Base-by-base conservation (phyloP, 768 basidiomycete species). In the Fibroporia radiculosa region DNA sequence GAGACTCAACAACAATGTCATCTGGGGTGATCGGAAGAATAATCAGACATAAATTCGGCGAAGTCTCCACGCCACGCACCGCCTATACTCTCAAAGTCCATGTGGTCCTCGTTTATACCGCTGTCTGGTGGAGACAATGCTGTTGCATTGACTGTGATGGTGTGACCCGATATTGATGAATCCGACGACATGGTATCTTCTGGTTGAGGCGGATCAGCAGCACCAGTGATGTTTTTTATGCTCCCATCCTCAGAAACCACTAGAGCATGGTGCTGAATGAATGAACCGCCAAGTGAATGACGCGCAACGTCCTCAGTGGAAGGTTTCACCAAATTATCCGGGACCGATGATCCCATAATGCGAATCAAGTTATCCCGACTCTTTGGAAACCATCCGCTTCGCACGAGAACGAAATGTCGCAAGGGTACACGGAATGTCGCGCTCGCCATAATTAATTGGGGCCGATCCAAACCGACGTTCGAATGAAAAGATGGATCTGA, bases 371-470 rank as follows among this genome's bases (percentile, higher is more conserved):
- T 43, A 22, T 29, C 50, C 14, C 25, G 26, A n/a, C 35, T 53
- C 19, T 46, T 42, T n/a, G 44, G 45, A 52, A 84, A 56, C 81
- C 81, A 86, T 10, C 74, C 74, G 51, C 73, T 82, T 43, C 76
- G 69, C 39, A 64, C 64, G 47, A 73, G 74, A 27, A 85, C 62
- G 49, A 73, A 75, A 39, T 72, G 65, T 49, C 69, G 69, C 37
- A 81, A 65, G 48, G 72, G 73, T 40, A 64, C 69, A 33, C 76
- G 70, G 50, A 89, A 65, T 6, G 85, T 88, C 32, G 86, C 86
- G 56, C 83, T 86, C 39, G 78, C 73, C 56, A 85, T 61, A 33
- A 88, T 65, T 42, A 85, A 60, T 58, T 87, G 86, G 19, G 82
- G 76, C 22, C 49, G 65, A 61, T 38, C 27, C 24, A 16, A 7